Conservation (phyloP, 169 alveolate species). For the Eimeria praecox region DNA sequence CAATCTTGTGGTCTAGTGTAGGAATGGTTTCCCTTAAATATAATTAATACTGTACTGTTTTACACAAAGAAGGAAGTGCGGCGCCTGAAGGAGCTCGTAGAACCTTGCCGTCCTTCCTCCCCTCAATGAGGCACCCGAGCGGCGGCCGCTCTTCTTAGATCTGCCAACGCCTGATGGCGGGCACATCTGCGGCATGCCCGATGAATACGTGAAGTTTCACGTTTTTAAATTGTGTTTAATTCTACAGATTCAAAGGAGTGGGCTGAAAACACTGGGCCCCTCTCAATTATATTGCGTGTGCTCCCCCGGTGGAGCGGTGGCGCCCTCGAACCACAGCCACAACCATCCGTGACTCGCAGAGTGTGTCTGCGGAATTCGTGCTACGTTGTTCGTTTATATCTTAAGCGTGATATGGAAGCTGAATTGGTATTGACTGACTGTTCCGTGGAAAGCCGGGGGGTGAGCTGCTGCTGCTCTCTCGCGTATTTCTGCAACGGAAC, state of each 20-base stretch:
- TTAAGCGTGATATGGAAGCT: neutral
- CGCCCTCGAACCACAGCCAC: slow-evolving; percentile 16
- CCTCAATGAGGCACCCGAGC: slow-evolving; percentile 1
- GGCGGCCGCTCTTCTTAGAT: neutral
- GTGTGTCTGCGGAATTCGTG: neutral
- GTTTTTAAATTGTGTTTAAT: neutral
- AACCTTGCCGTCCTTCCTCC: neutral
- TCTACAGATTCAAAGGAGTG: neutral
- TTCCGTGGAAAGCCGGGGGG: neutral
- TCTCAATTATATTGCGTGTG: neutral
- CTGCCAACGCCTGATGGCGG: neutral
- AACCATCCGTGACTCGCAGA: neutral
- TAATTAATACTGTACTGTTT: neutral
- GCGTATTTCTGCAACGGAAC: neutral
- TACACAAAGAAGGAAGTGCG: neutral
- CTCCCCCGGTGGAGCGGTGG: neutral
- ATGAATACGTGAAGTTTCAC: neutral
- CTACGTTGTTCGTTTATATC: neutral
- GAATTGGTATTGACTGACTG: neutral
- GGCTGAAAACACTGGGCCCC: neutral
- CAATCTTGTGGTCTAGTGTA: neutral
- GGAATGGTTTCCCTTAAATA: neutral
- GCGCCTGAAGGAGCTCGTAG: neutral
- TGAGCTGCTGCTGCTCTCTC: slow-evolving; percentile 7
- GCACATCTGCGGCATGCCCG: neutral